Percentiles rank a stretch among this genome's conserved stretches.
Evolutionary conservation across 73 alveolate species (phyloP).

Genomic region (Symbiodinium pilosum): DNA sequence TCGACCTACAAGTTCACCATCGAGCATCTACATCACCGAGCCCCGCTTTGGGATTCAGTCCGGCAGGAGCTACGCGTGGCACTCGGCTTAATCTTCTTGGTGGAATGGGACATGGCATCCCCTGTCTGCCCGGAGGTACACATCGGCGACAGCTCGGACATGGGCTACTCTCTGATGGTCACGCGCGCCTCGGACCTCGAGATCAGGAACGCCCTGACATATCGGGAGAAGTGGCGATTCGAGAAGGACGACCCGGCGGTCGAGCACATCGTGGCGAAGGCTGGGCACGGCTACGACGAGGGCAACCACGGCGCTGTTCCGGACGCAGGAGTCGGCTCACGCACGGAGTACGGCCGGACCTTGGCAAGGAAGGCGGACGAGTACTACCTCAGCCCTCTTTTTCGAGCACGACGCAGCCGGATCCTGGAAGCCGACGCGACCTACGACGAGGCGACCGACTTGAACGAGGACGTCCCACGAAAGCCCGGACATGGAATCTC

Average conservation of each 20-base stretch:
- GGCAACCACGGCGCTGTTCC: neutral
- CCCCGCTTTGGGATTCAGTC: constrained; percentile 16
- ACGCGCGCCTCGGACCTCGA: neutral
- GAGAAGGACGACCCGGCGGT: neutral
- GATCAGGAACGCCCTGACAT: neutral
- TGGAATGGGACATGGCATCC: neutral
- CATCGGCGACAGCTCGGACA: constrained; percentile 8
- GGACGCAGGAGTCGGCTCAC: neutral
- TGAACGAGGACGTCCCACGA: no score
- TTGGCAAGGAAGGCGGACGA: neutral
- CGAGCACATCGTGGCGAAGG: no score
- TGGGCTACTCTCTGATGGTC: neutral
- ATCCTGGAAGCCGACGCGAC: neutral
- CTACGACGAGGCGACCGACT: no score
- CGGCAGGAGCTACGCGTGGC: constrained; percentile 20
- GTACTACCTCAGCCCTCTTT: neutral
- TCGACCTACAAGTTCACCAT: neutral
- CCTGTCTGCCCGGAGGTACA: neutral
- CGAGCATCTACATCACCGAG: neutral
- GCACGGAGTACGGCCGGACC: neutral
- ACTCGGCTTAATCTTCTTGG: constrained; percentile 9
- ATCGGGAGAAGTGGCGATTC: constrained; percentile 26
- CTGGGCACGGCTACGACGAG: no score
- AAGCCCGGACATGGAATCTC: no score
- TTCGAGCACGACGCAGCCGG: neutral